A percentile compares a stretch with the other conserved stretches of the same genome.
Conservation (phyloP, 2,329 filamentous ascomycete genomes). For the Pseudonectria foliicola region DNA sequence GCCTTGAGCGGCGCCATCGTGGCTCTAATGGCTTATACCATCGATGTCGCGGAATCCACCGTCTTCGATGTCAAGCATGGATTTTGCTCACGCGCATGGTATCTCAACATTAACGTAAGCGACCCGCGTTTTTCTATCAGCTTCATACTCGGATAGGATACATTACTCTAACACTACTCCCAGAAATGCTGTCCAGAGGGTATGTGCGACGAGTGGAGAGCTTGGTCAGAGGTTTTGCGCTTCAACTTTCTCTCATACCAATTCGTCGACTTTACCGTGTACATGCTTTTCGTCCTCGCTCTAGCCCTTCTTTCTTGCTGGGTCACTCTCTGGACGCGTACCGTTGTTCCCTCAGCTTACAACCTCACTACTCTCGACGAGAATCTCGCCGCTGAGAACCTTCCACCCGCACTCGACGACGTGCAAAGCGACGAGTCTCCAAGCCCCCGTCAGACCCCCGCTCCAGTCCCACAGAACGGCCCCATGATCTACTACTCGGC, state of each 20-base stretch:
- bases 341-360: conserved; percentile 82
- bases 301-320: conserved; percentile 68
- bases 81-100: conserved; percentile 68
- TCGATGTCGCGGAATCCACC: conserved; percentile 78
- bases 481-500: conserved; percentile 95
- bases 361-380: conserved; percentile 86
- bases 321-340: conserved; percentile 85
- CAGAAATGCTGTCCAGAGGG: conserved; percentile 49
- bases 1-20: conserved; percentile 83
- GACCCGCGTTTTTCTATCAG: background rate
- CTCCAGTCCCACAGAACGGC: conserved; percentile 34
- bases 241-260: conserved; percentile 37
- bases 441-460: conserved; percentile 33
- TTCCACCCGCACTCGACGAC: conserved; percentile 31
- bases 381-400: conserved; percentile 67
- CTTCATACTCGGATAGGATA: background rate
- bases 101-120: conserved; percentile 60
- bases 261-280: conserved; percentile 74
- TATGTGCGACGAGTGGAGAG: conserved; percentile 49
- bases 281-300: conserved; percentile 62
- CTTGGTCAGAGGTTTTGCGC: conserved; percentile 45
- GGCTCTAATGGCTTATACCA: conserved; percentile 77
- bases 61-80: conserved; percentile 91
- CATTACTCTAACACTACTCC: conserved; percentile 5
- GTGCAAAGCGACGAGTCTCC: conserved; percentile 37